phyloP scores from a whole-genome alignment of 768 basidiomycete species.

The Royoungia palumana region DNA sequence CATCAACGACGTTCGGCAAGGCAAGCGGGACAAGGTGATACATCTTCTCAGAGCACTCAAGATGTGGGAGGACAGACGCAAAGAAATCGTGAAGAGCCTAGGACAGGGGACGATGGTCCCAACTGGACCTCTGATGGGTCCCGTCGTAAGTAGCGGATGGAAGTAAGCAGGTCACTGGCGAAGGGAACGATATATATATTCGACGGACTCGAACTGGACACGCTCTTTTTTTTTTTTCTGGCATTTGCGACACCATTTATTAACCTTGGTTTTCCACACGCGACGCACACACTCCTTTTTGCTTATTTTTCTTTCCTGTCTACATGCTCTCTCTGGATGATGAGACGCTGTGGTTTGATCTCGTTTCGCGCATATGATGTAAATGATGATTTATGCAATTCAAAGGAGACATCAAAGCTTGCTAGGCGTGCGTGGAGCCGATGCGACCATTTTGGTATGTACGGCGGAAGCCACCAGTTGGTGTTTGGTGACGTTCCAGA shows the following conservation, averaged over 20 bases:
- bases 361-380: slow-evolving; percentile 7
- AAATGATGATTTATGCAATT: slow-evolving; percentile 7
- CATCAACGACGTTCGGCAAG: slow-evolving; percentile 88
- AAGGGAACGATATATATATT: slow-evolving; percentile 1
- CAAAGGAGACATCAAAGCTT: slow-evolving; percentile 17
- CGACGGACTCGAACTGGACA: slow-evolving; percentile 12
- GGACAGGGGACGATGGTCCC: slow-evolving; percentile 34
- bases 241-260: slow-evolving; percentile 8
- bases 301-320: not conserved
- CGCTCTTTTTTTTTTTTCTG: slow-evolving; percentile 22
- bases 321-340: slow-evolving; percentile 1
- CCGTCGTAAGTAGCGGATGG: slow-evolving; percentile 4
- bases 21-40: slow-evolving; percentile 75
- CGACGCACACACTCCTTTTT: slow-evolving; percentile 1
- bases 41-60: slow-evolving; percentile 77
- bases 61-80: slow-evolving; percentile 76
- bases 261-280: not conserved
- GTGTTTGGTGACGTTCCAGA: slow-evolving; percentile 53
- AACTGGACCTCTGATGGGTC: slow-evolving; percentile 11
- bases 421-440: slow-evolving; percentile 15
- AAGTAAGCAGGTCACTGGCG: not conserved
- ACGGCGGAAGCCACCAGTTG: slow-evolving; percentile 53
- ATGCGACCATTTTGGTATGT: slow-evolving; percentile 54
- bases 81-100: slow-evolving; percentile 50
- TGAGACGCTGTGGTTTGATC: slow-evolving; percentile 3